Evolutionary conservation across 345 rosid species (phyloP).

Genomic region (Gossypioides kirkii): DNA sequence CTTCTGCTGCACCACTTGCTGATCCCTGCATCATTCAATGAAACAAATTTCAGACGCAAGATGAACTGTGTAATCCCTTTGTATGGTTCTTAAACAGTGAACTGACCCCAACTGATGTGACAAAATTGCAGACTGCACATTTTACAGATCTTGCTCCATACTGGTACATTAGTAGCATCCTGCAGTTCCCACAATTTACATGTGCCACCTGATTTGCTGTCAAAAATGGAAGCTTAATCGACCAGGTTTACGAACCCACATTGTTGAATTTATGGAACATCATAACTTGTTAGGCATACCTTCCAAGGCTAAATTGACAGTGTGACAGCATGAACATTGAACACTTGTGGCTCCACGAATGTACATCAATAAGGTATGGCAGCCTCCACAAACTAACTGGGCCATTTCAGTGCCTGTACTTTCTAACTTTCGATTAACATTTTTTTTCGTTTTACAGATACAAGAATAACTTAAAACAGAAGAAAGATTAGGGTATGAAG

Average conservation of each 20-base stretch:
- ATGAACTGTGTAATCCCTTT: background rate
- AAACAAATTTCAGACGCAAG: background rate
- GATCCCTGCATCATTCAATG: constrained; percentile 58
- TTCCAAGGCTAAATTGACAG: constrained; percentile 85
- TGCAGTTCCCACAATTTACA: constrained; percentile 90
- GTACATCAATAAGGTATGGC: constrained; percentile 93
- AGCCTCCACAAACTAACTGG: constrained; percentile 95
- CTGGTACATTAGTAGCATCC: constrained; percentile 91
- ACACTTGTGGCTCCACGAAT: constrained; percentile 98
- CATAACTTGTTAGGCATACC: constrained; percentile 32
- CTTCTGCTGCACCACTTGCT: constrained; percentile 53
- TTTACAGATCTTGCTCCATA: constrained; percentile 92
- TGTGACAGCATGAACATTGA: constrained; percentile 96
- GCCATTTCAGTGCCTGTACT: constrained; percentile 93
- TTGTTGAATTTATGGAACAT: background rate
- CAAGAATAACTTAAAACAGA: background rate
- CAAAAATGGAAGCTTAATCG: background rate
- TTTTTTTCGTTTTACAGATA: background rate
- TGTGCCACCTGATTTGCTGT: constrained; percentile 96
- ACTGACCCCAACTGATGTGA: constrained; percentile 81
- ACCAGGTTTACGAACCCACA: background rate
- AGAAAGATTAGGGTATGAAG: background rate
- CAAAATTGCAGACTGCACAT: constrained; percentile 91
- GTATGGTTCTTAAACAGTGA: background rate
- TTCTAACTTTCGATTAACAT: background rate